Conservation (phyloP, 441 rosid species). For the Aleurites moluccanus region DNA sequence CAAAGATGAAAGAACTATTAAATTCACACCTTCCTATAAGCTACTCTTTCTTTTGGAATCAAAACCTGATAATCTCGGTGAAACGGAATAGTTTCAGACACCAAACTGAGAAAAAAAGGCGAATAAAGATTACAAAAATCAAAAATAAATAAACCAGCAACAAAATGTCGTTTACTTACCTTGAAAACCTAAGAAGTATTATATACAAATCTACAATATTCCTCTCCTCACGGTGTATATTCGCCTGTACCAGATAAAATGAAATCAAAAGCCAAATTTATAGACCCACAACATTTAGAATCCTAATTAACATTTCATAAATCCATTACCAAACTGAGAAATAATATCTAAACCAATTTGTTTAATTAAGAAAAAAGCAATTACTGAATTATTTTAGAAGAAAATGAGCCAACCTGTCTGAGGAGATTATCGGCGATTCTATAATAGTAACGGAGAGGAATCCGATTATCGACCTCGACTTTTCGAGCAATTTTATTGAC, state of each 20-base stretch:
- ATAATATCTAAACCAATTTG: not conserved
- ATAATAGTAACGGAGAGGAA: conserved; percentile 70
- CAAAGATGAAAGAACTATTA: conserved; percentile 9
- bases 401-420: conserved; percentile 51
- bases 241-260: conserved; percentile 46
- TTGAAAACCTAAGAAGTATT: conserved; percentile 87
- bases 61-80: conserved; percentile 75
- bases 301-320: not conserved
- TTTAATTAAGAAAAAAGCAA: not conserved
- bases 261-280: not conserved
- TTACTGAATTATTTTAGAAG: not conserved
- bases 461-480: conserved; percentile 81
- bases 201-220: conserved; percentile 88
- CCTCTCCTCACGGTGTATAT: conserved; percentile 76
- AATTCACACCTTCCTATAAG: conserved; percentile 64
- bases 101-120: conserved; percentile 15
- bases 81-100: conserved; percentile 87
- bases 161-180: conserved; percentile 39
- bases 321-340: not conserved
- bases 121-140: conserved; percentile 20
- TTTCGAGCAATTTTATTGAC: conserved; percentile 54
- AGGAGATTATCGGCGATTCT: conserved; percentile 92
- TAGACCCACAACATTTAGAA: not conserved
- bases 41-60: conserved; percentile 52
- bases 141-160: conserved; percentile 1